Base-by-base conservation (phyloP, 805 yeast species). In the Pichia exigua region DNA sequence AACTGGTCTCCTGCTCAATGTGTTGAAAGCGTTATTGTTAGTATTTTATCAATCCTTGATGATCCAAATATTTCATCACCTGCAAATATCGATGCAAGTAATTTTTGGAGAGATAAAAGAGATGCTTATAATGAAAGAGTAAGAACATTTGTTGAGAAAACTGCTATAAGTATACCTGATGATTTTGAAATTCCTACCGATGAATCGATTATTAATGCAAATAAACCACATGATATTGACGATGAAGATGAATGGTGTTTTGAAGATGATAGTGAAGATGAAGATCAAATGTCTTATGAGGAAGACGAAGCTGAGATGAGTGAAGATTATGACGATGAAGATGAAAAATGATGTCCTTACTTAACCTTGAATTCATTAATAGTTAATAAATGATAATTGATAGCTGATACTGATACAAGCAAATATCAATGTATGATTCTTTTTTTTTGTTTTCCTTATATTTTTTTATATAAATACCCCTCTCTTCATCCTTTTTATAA, bases 11-110 rank as follows among this genome's bases (percentile, higher is more conserved):
- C 91, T 3, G 94, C 88, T 2, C 97, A 91, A 72, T 85, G 94
- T 24, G 97, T 89, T 11, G 97, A 92, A 69, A 75, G 87, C 32
- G 96, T 92, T 11, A 77, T 92, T 62, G 85, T 92, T 50, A 87
- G 96, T 35, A 91, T 92, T 57, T 86, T 92, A 20, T 89, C 97
- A 10, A 76, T 92, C 48, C 76, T 92, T 61, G 96, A 90, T 63
- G 97, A 92, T 67, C 98, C 98, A 49, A 92, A 92, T 70, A 84
- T 87, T 53, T 79, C 82, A 54, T 87, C 96, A 1, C 97, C 98
- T 8, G 98, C 98, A 7, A 92, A 92, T 67, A 91, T 92, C 47
- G 98, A 92, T 67, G 98, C 98, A 18, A 87, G 96, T 20, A 89
- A 90, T 44, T 87, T 86, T 60, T 90, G 88, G 79, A 77, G 96